Evolutionary conservation across 73 alveolate genomes (phyloP).

Genomic region (Paramecium caudatum): DNA sequence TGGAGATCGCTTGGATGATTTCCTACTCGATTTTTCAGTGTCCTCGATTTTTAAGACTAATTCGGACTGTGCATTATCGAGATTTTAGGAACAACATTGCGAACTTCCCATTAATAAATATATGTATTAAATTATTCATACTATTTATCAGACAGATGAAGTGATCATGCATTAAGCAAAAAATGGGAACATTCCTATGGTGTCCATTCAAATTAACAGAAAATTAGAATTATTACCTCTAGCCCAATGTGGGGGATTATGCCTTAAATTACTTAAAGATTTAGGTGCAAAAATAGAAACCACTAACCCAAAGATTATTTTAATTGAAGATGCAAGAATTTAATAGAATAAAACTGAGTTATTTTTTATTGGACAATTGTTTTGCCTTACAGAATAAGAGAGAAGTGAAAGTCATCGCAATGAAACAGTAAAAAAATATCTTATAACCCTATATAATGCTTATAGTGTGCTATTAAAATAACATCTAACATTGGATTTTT

Average conservation of each 20-base stretch:
- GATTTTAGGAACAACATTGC: not conserved
- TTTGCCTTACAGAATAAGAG: not conserved
- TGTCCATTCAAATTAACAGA: not conserved
- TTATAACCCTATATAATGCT: not conserved
- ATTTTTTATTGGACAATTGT: conserved; percentile 16
- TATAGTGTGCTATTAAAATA: not conserved
- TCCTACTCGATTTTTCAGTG: not conserved
- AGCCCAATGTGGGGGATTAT: conserved; percentile 56
- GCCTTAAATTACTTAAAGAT: not conserved
- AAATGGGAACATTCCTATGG: conserved; percentile 4
- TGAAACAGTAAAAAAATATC: not conserved
- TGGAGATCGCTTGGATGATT: not conserved
- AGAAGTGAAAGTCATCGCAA: not conserved
- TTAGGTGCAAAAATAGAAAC: conserved; percentile 14
- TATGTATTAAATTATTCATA: conserved; percentile 37
- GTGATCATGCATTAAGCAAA: not conserved
- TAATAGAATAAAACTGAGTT: not conserved
- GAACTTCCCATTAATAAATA: conserved; percentile 27
- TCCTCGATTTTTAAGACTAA: not conserved
- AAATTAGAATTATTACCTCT: not conserved
- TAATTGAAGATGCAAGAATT: not conserved
- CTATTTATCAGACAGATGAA: conserved; percentile 29
- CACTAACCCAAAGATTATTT: not conserved
- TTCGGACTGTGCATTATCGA: not conserved
- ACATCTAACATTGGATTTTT: not conserved